Conservation (phyloP, 2,329 filamentous ascomycete genomes). For the Ceratocystis cubensis region DNA sequence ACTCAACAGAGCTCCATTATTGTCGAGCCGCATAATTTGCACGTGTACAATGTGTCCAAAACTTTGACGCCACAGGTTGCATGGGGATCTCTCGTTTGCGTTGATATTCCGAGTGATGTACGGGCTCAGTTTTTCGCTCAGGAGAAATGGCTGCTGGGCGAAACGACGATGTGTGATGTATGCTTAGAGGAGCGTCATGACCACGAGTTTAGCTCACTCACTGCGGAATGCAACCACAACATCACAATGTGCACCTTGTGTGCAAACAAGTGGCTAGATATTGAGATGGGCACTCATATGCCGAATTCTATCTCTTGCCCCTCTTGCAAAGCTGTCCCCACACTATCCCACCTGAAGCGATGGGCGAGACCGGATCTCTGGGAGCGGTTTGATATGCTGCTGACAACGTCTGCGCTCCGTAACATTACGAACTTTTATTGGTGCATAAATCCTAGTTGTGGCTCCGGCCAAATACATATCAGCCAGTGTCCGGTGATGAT, state of each 20-base stretch:
- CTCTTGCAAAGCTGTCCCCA: not conserved
- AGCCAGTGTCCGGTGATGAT: conserved; percentile 27
- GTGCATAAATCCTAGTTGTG: conserved; percentile 30
- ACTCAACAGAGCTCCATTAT: conserved; percentile 7
- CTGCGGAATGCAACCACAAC: conserved; percentile 9
- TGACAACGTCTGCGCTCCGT: conserved; percentile 27
- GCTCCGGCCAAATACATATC: conserved; percentile 30
- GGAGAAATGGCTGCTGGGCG: conserved; percentile 18
- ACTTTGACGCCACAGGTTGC: not conserved
- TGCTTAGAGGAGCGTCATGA: conserved; percentile 16
- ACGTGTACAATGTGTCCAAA: not conserved
- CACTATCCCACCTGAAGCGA: not conserved
- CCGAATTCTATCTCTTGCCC: conserved; percentile 15
- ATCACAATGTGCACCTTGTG: conserved; percentile 13
- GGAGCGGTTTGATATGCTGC: conserved; percentile 28
- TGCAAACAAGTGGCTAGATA: conserved; percentile 14
- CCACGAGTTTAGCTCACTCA: conserved; percentile 13
- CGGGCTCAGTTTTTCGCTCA: conserved; percentile 5
- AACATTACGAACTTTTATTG: conserved; percentile 28
- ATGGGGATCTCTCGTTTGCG: conserved; percentile 18
- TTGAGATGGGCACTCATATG: not conserved
- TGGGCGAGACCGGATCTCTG: conserved; percentile 16
- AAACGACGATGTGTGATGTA: conserved; percentile 1
- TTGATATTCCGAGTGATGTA: conserved; percentile 5
- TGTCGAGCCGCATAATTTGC: not conserved